Evolutionary conservation across 2,329 filamentous ascomycete genomes (phyloP).

Genomic region (Ampelomyces quisqualis): DNA sequence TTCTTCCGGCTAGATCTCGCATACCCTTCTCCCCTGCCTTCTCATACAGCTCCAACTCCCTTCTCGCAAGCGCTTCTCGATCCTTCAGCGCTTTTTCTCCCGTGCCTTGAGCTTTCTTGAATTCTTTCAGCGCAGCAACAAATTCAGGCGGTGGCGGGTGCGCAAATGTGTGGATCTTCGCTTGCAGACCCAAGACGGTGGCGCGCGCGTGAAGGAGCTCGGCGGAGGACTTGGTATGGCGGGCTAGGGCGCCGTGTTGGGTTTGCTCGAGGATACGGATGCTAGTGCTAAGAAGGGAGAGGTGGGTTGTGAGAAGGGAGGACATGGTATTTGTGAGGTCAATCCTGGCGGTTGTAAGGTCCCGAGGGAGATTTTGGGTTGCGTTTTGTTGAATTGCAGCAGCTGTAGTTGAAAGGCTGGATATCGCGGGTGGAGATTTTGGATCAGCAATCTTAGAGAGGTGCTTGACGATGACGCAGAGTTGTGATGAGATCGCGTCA

Average conservation of each 20-base stretch:
- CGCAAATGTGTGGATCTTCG: conserved; percentile 33
- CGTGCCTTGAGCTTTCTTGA: conserved; percentile 30
- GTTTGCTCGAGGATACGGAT: conserved; percentile 51
- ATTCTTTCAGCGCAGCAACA: conserved; percentile 34
- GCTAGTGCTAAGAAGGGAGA: conserved; percentile 39
- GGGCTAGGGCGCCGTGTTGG: conserved; percentile 48
- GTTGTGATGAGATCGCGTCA: conserved; percentile 36
- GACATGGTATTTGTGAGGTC: conserved; percentile 38
- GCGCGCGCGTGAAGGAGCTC: conserved; percentile 48
- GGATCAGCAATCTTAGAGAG: conserved; percentile 40
- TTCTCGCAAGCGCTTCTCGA: conserved; percentile 36
- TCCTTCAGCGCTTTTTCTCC: conserved; percentile 34
- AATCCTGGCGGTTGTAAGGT: conserved; percentile 33
- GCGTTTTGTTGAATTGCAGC: conserved; percentile 13
- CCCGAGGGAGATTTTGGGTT: conserved; percentile 16
- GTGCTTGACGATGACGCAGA: conserved; percentile 29
- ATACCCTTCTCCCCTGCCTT: conserved; percentile 39
- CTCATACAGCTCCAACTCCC: conserved; percentile 42
- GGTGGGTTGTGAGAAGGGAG: conserved; percentile 41
- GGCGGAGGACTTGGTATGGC: conserved; percentile 46
- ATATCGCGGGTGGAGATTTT: conserved; percentile 9
- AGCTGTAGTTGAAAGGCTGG: conserved; percentile 13
- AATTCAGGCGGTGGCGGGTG: conserved; percentile 34
- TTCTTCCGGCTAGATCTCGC: conserved; percentile 45
- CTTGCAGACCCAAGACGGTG: conserved; percentile 46